These are phyloP conservation scores for Thalassiosira hispida DNA, from an alignment of 352 stramenopile species.

Conservation along the genomic window DNA sequence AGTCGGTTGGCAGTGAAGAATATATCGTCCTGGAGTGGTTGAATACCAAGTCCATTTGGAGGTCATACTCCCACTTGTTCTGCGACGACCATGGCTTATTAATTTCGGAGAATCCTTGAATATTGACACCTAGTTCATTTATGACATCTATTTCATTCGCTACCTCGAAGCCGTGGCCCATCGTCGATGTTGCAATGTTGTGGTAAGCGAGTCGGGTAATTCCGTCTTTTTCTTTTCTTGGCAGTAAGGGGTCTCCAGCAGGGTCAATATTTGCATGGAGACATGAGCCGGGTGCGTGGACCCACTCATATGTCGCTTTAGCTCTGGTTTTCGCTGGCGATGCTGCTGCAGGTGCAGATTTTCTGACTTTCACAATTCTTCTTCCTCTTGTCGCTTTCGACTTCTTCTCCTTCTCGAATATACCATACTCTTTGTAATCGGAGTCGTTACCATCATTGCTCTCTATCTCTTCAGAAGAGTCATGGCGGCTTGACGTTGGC, in stretches of 20 bases:
- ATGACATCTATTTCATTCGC: slow-evolving; percentile 23
- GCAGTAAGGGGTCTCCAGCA: neutral
- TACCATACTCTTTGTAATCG: too few relatives aligned
- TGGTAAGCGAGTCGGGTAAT: slow-evolving; percentile 2
- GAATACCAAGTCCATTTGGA: slow-evolving; percentile 9
- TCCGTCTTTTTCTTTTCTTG: neutral
- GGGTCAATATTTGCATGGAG: neutral
- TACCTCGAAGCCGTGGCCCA: neutral
- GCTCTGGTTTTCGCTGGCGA: too few relatives aligned
- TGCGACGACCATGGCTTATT: slow-evolving; percentile 23
- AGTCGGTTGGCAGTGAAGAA: neutral
- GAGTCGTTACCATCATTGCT: too few relatives aligned
- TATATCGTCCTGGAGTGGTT: neutral
- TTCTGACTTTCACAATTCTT: too few relatives aligned
- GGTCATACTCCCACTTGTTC: neutral
- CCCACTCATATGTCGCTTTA: too few relatives aligned
- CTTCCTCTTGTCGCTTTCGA: too few relatives aligned
- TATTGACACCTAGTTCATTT: neutral
- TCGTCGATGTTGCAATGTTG: neutral
- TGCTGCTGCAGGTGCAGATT: too few relatives aligned
- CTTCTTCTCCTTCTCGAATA: too few relatives aligned
- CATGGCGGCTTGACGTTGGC: too few relatives aligned
- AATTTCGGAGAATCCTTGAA: slow-evolving; percentile 22
- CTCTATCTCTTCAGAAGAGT: too few relatives aligned
- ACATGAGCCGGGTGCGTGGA: neutral